Evolutionary conservation across 331 rosid genomes (phyloP).

Genomic region (Saraca asoca): DNA sequence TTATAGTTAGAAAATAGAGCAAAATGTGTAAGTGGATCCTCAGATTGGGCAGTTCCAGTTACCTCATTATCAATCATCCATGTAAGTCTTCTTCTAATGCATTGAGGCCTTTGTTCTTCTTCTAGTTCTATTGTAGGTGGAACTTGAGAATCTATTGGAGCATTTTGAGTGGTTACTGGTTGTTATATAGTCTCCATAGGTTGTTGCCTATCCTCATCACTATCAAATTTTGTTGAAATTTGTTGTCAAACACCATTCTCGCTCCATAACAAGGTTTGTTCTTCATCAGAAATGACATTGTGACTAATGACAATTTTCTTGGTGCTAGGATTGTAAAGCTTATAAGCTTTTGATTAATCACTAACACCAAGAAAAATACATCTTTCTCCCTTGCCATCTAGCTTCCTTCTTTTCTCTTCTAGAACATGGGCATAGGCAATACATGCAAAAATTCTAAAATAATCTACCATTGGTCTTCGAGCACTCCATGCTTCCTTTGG

Average conservation of each 20-base stretch:
- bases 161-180: no score
- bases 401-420: not conserved
- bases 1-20: not conserved
- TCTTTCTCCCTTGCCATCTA: no score
- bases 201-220: not conserved
- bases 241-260: not conserved
- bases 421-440: not conserved
- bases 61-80: not conserved
- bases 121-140: no score
- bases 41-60: not conserved
- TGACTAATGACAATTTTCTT: not conserved
- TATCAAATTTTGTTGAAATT: not conserved
- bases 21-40: no score
- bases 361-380: no score
- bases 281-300: not conserved
- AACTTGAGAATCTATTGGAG: not conserved
- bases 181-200: no score
- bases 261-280: not conserved
- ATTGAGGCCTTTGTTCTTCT: no score
- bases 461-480: no score
- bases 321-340: no score
- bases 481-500: not conserved
- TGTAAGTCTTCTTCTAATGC: not conserved
- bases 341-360: no score
- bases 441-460: no score